Evolutionary conservation across 164 flowering plant species (phyloP).

Genomic region (Vitis cinerea): DNA sequence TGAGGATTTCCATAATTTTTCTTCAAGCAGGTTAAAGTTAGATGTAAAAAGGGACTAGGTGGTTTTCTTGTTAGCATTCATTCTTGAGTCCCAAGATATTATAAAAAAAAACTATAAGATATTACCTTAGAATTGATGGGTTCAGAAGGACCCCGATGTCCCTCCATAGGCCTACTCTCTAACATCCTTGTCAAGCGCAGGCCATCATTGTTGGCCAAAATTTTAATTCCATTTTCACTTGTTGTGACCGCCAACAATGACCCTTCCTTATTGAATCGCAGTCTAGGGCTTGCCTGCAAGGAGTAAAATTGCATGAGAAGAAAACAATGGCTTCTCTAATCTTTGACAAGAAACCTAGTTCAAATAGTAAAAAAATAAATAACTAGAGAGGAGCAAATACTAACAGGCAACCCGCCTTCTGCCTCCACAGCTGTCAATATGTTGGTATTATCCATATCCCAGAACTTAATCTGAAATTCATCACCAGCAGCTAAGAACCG

Average conservation of each 20-base stretch:
- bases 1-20: background rate
- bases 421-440: constrained; percentile 39
- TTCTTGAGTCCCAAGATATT: background rate
- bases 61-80: background rate
- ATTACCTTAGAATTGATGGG: constrained; percentile 45
- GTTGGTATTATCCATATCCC: constrained; percentile 49
- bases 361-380: too few relatives aligned
- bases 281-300: constrained; percentile 49
- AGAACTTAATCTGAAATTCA: constrained; percentile 45
- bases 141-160: constrained; percentile 41
- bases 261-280: constrained; percentile 62
- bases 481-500: constrained; percentile 57
- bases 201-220: constrained; percentile 52
- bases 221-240: constrained; percentile 55
- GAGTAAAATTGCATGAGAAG: background rate
- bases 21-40: background rate
- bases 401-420: constrained; percentile 48
- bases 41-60: background rate
- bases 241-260: constrained; percentile 53
- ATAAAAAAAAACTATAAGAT: background rate
- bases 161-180: constrained; percentile 42
- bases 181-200: constrained; percentile 40
- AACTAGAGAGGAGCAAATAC: constrained; percentile 7
- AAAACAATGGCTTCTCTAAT: background rate
- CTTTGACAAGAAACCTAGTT: too few relatives aligned